Evolutionary conservation across 345 rosid genomes (phyloP).

Genomic region (Populus euphratica): DNA sequence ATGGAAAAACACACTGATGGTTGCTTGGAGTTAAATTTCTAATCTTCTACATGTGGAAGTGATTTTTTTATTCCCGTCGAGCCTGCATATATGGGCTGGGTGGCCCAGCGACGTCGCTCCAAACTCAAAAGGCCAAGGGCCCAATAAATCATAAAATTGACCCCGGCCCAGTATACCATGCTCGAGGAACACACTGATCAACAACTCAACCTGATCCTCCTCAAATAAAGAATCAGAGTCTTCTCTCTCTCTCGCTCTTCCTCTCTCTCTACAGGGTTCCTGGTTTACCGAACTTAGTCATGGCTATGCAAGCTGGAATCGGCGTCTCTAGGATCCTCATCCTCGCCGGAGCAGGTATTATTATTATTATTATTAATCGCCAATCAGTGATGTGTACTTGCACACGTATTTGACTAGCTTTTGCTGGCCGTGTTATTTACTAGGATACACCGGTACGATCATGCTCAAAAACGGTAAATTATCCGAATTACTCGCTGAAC

Average conservation of each 20-base stretch:
- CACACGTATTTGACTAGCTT: background rate
- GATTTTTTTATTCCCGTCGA: background rate
- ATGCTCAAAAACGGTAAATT: slow-evolving; percentile 77
- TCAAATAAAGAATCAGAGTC: background rate
- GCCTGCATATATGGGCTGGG: background rate
- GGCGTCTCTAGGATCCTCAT: slow-evolving; percentile 65
- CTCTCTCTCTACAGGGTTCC: slow-evolving; percentile 4
- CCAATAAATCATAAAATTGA: background rate
- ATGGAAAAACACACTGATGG: too few species aligned
- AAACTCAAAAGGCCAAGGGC: background rate
- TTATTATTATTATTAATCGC: background rate
- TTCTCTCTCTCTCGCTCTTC: too few species aligned
- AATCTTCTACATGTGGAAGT: too few species aligned
- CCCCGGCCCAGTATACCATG: background rate
- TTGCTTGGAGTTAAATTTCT: too few species aligned
- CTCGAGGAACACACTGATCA: background rate
- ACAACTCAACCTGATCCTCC: background rate
- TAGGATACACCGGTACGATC: slow-evolving; percentile 80
- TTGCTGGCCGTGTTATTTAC: background rate
- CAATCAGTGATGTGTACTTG: background rate
- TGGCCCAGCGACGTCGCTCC: background rate
- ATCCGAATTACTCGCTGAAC: slow-evolving; percentile 67
- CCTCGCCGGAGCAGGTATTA: slow-evolving; percentile 79
- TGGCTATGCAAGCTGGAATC: slow-evolving; percentile 82
- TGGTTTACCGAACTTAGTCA: slow-evolving; percentile 17